phyloP scores from a whole-genome alignment of 169 alveolate genomes.

The Theileria equi region DNA sequence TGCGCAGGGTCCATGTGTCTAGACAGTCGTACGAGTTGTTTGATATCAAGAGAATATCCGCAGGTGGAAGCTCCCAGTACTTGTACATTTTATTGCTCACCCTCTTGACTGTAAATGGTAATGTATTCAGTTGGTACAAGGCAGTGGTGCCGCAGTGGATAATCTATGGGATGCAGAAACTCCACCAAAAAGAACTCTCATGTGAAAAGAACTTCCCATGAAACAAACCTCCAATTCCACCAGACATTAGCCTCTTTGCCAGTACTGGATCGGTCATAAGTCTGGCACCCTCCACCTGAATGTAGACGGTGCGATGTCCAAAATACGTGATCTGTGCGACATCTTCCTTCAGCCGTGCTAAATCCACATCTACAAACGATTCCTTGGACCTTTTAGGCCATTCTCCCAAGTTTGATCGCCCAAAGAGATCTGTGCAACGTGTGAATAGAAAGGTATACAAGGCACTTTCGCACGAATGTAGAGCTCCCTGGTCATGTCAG shows the following conservation, averaged over 20 bases:
- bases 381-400: conserved; percentile 24
- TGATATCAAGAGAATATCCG: conserved; percentile 37
- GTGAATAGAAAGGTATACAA: neutral
- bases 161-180: no score
- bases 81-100: conserved; percentile 11
- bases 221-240: neutral
- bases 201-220: no score
- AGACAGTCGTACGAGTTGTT: conserved; percentile 39
- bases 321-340: conserved; percentile 25
- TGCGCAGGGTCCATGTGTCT: conserved; percentile 40
- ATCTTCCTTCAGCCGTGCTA: conserved; percentile 2
- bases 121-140: no score
- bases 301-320: conserved; percentile 60
- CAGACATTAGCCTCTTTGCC: conserved; percentile 38
- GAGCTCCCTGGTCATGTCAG: no score
- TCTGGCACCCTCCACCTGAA: conserved; percentile 51
- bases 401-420: neutral
- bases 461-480: neutral
- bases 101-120: conserved; percentile 11
- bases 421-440: neutral
- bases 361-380: neutral
- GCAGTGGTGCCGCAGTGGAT: no score
- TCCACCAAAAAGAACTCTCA: no score
- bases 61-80: conserved; percentile 42
- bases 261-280: conserved; percentile 53